Conservation (phyloP, 192 early-diverging fungal species). For the Coemansia sp. region DNA sequence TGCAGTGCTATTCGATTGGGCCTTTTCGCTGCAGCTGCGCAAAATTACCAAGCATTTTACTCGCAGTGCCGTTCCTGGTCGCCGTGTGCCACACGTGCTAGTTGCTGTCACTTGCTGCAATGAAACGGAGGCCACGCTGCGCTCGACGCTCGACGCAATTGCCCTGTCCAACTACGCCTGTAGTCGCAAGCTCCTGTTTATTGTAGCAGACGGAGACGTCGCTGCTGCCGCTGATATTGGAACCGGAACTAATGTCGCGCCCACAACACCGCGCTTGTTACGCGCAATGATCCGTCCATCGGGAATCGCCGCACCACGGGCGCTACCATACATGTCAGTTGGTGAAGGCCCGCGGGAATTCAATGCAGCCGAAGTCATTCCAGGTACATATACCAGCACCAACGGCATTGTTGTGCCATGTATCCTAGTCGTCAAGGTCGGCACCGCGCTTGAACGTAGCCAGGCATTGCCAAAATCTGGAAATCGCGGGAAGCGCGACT, state of each 20-base stretch:
- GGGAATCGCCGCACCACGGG: not conserved
- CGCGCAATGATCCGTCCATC: conserved; percentile 61
- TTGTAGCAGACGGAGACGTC: conserved; percentile 88
- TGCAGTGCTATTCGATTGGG: conserved; percentile 77
- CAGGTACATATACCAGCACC: conserved; percentile 63
- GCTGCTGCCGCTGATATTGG: conserved; percentile 66
- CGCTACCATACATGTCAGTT: conserved; percentile 68
- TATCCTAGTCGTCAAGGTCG: conserved; percentile 72
- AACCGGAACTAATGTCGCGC: conserved; percentile 7
- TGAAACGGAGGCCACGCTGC: conserved; percentile 73
- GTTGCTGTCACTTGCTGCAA: conserved; percentile 88
- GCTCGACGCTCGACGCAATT: conserved; percentile 83
- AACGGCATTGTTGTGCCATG: conserved; percentile 66
- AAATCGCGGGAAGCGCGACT: conserved; percentile 97
- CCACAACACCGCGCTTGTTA: conserved; percentile 74
- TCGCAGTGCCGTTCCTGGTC: conserved; percentile 4
- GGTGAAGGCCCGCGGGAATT: conserved; percentile 70
- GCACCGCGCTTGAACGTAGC: conserved; percentile 61
- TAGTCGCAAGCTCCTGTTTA: conserved; percentile 78
- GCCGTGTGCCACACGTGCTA: conserved; percentile 46
- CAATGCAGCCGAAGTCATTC: conserved; percentile 71
- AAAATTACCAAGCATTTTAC: conserved; percentile 39
- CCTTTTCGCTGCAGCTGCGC: conserved; percentile 59
- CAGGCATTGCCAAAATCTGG: conserved; percentile 66
- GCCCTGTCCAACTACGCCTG: conserved; percentile 81